These are phyloP conservation scores for Fomes fomentarius DNA, from an alignment of 1,284 basidiomycete species.

Conservation along the genomic window DNA sequence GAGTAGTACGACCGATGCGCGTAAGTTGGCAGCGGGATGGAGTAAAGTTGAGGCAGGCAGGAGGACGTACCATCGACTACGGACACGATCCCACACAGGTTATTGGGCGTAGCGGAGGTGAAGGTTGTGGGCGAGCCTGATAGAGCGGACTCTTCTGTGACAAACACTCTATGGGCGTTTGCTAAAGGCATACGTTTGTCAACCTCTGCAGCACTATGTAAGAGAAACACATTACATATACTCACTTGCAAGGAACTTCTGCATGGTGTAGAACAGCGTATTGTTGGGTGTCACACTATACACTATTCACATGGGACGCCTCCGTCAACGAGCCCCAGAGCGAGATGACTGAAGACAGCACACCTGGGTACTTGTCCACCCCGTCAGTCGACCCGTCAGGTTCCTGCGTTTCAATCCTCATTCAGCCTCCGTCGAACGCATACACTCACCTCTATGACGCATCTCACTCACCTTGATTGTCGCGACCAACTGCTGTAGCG, in stretches of 20 bases:
- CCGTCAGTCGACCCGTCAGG: constrained; percentile 73
- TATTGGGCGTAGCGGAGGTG: constrained; percentile 45
- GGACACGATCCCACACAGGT: constrained; percentile 73
- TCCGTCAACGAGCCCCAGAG: too few species aligned
- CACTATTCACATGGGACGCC: constrained; percentile 42
- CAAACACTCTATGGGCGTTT: constrained; percentile 74
- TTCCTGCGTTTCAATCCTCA: constrained; percentile 47
- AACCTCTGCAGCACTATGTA: background rate
- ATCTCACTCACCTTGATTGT: constrained; percentile 67
- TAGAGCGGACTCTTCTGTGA: constrained; percentile 60
- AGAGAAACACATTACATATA: constrained; percentile 14
- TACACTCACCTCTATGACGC: background rate
- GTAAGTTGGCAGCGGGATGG: background rate
- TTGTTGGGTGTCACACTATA: constrained; percentile 71
- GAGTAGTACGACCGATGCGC: background rate
- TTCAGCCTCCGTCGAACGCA: background rate
- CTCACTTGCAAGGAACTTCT: constrained; percentile 80
- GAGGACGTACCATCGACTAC: constrained; percentile 66
- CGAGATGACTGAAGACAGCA: too few species aligned
- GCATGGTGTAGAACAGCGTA: constrained; percentile 66
- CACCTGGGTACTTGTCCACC: constrained; percentile 74
- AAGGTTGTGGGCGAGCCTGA: constrained; percentile 41
- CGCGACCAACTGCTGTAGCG: constrained; percentile 67
- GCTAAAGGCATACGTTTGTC: constrained; percentile 43
- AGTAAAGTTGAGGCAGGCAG: background rate